Conservation (phyloP, 306 rosid genomes). For the Begonia peltatifolia region DNA sequence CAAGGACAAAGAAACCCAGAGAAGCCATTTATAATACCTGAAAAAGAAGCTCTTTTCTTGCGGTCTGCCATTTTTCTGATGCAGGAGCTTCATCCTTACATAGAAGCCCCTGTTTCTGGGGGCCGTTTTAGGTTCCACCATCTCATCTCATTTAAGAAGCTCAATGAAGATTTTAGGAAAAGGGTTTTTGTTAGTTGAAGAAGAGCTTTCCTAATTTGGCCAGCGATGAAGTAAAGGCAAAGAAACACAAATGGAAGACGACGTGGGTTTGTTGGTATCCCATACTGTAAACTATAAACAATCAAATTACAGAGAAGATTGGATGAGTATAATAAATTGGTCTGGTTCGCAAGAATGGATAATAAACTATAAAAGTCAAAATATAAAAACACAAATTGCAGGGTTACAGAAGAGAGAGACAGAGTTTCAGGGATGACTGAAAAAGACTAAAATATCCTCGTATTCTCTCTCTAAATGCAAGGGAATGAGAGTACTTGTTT, state of each 20-base stretch:
- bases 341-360: neutral
- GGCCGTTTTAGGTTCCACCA: conserved; percentile 31
- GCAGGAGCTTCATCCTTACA: conserved; percentile 66
- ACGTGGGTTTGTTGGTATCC: conserved; percentile 39
- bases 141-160: conserved; percentile 20
- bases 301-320: neutral
- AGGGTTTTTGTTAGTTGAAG: conserved; percentile 22
- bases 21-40: conserved; percentile 60
- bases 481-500: too few relatives aligned
- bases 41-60: conserved; percentile 43
- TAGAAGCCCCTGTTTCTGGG: conserved; percentile 38
- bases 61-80: conserved; percentile 35
- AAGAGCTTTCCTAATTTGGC: conserved; percentile 58
- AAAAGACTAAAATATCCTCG: too few relatives aligned
- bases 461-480: too few relatives aligned
- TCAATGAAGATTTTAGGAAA: conserved; percentile 1
- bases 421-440: too few relatives aligned
- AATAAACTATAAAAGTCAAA: neutral
- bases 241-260: conserved; percentile 41
- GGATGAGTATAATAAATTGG: neutral
- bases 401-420: neutral
- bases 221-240: conserved; percentile 37
- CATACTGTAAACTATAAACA: conserved; percentile 11
- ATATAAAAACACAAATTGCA: neutral
- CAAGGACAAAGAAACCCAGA: conserved; percentile 64